A percentile compares a stretch with the other conserved stretches of the same genome.
phyloP scores from a whole-genome alignment of 441 rosid genomes.

The Pelargonium cotyledonis region DNA sequence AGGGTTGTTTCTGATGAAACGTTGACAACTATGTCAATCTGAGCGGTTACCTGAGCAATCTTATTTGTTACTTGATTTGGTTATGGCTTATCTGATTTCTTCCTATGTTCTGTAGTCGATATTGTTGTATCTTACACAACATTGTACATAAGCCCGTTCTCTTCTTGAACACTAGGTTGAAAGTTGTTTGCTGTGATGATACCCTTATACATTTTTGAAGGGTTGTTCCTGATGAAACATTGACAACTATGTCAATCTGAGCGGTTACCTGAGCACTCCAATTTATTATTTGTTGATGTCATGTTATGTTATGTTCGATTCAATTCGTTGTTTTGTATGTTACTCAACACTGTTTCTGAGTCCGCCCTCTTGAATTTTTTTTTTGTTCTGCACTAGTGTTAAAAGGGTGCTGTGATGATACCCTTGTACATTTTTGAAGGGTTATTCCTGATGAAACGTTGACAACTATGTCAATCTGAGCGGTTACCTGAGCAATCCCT shows the following conservation, averaged over 20 bases:
- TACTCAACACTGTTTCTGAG: no score
- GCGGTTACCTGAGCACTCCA: conserved; percentile 38
- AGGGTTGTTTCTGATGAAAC: no score
- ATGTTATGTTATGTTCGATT: neutral
- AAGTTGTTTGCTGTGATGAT: conserved; percentile 28
- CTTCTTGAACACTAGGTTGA: neutral
- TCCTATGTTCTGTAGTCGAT: no score
- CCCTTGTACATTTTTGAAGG: neutral
- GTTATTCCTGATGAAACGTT: neutral
- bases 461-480: neutral
- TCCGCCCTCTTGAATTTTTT: no score
- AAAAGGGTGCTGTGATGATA: neutral
- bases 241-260: conserved; percentile 26
- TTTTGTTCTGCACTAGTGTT: neutral
- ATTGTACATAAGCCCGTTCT: no score
- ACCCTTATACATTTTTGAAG: conserved; percentile 11
- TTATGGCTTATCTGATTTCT: no score
- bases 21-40: no score
- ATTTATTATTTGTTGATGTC: neutral
- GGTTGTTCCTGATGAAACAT: conserved; percentile 24
- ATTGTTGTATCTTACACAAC: no score
- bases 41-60: no score
- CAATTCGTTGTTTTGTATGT: no score
- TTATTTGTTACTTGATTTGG: no score
- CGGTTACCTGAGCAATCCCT: no score